These are phyloP conservation scores for Amoebophrya sp. DNA, from an alignment of 169 alveolate species.

Conservation along the genomic window DNA sequence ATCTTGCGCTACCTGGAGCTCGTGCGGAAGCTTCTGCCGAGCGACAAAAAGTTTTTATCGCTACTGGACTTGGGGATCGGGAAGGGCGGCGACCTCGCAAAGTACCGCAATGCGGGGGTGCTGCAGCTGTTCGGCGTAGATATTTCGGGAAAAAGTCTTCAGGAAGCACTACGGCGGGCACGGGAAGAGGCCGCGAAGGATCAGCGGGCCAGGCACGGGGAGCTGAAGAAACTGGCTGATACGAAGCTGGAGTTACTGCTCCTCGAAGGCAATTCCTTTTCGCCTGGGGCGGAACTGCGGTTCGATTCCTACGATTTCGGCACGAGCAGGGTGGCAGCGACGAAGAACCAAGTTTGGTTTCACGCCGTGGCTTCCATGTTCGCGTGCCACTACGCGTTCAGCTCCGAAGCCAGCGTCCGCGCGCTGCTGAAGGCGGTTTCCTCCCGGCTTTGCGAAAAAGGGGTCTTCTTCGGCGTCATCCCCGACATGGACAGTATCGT, in stretches of 20 bases:
- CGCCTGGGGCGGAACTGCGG: not conserved
- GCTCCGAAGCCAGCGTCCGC: not conserved
- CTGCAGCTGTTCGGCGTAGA: not conserved
- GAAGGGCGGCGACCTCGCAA: conserved; percentile 7
- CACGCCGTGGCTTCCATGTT: not conserved
- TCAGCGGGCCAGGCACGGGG: not conserved
- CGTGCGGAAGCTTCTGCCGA: not conserved
- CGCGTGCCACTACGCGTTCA: not conserved
- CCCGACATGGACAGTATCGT: not conserved
- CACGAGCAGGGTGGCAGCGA: not conserved
- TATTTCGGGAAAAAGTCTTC: not conserved
- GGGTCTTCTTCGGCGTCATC: not conserved
- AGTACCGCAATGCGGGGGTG: conserved; percentile 6
- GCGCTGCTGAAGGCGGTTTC: not conserved
- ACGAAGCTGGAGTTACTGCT: not conserved
- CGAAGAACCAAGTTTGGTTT: not conserved
- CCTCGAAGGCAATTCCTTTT: not conserved
- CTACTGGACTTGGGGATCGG: not conserved
- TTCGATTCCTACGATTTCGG: not conserved
- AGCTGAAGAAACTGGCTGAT: not conserved
- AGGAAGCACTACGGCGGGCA: not conserved
- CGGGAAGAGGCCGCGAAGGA: not conserved
- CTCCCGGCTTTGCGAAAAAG: not conserved
- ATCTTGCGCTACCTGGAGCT: not conserved
- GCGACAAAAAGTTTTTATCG: not conserved